phyloP scores from a whole-genome alignment of 352 stramenopile genomes.

The Pythium scleroteichum region DNA sequence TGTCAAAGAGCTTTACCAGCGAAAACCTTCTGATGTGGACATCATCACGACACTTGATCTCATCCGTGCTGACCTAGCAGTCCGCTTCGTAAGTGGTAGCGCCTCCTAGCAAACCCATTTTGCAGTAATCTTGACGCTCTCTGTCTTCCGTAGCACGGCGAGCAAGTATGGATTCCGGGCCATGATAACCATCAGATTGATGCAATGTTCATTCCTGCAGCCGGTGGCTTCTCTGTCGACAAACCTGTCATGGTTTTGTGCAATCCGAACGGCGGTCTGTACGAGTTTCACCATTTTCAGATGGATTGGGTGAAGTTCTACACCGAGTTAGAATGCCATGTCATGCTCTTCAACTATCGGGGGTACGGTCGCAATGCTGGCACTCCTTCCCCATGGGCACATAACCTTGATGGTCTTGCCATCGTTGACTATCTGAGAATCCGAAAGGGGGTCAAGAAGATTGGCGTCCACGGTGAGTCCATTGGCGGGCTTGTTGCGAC shows the following conservation, averaged over 20 bases:
- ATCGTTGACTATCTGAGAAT: slow-evolving; percentile 72
- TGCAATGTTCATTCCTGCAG: slow-evolving; percentile 74
- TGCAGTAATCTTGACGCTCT: no score
- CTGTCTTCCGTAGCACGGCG: slow-evolving; percentile 43
- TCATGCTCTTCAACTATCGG: slow-evolving; percentile 88
- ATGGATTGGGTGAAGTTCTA: slow-evolving; percentile 92
- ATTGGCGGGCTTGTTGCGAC: slow-evolving; percentile 81
- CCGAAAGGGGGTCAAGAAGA: slow-evolving; percentile 48
- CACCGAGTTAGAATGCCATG: slow-evolving; percentile 71
- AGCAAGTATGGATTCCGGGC: slow-evolving; percentile 81
- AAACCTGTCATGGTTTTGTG: slow-evolving; percentile 68
- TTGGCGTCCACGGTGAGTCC: slow-evolving; percentile 83
- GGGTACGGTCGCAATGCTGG: slow-evolving; percentile 79
- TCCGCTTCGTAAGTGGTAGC: slow-evolving; percentile 63
- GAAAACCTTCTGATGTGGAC: slow-evolving; percentile 43
- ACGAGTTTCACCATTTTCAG: slow-evolving; percentile 88
- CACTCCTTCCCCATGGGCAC: slow-evolving; percentile 49
- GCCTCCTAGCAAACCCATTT: no score
- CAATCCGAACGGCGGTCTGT: slow-evolving; percentile 85
- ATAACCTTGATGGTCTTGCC: slow-evolving; percentile 73
- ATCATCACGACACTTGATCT: slow-evolving; percentile 76
- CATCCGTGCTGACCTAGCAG: slow-evolving; percentile 76
- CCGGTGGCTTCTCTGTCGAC: slow-evolving; percentile 34
- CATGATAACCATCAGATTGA: slow-evolving; percentile 68
- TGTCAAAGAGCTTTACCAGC: slow-evolving; percentile 49